A percentile compares a stretch with the other conserved stretches of the same genome.
Evolutionary conservation across 164 flowering plant species (phyloP).

Genomic region (Warburgia ugandensis): DNA sequence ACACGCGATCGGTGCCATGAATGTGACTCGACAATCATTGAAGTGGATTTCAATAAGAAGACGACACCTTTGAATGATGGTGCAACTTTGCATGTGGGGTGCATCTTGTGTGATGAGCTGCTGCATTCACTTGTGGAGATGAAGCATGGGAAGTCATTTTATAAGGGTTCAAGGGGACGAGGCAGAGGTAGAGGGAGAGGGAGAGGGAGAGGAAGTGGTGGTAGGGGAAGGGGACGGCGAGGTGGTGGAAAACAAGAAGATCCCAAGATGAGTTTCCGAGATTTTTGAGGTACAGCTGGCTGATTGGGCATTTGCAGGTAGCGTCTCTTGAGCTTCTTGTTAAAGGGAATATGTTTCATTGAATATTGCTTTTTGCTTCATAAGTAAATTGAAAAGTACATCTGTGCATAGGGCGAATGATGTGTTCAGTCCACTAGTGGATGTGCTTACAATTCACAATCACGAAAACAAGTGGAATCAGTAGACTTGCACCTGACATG

Average conservation of each 20-base stretch:
- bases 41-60: slow-evolving; percentile 91
- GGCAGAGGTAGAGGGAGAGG: slow-evolving; percentile 62
- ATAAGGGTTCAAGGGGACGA: slow-evolving; percentile 38
- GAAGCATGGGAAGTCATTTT: slow-evolving; percentile 79
- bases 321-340: not conserved
- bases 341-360: too few relatives aligned
- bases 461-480: too few relatives aligned
- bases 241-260: slow-evolving; percentile 40
- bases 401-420: too few relatives aligned
- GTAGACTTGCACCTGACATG: too few relatives aligned
- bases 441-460: too few relatives aligned
- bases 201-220: slow-evolving; percentile 28
- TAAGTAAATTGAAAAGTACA: too few relatives aligned
- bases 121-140: slow-evolving; percentile 83
- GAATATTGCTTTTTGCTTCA: too few relatives aligned
- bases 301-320: not conserved
- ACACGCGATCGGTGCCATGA: slow-evolving; percentile 61
- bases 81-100: slow-evolving; percentile 63
- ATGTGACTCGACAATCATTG: slow-evolving; percentile 75
- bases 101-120: slow-evolving; percentile 88
- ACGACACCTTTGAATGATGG: slow-evolving; percentile 82
- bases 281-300: slow-evolving; percentile 40
- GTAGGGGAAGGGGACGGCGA: slow-evolving; percentile 40
- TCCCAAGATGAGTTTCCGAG: slow-evolving; percentile 88
- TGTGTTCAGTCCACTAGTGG: too few relatives aligned